Percentiles rank a stretch among this genome's conserved stretches.
Evolutionary conservation across 371 early-diverging fungal genomes (phyloP).

Genomic region (Mortierella sp.): DNA sequence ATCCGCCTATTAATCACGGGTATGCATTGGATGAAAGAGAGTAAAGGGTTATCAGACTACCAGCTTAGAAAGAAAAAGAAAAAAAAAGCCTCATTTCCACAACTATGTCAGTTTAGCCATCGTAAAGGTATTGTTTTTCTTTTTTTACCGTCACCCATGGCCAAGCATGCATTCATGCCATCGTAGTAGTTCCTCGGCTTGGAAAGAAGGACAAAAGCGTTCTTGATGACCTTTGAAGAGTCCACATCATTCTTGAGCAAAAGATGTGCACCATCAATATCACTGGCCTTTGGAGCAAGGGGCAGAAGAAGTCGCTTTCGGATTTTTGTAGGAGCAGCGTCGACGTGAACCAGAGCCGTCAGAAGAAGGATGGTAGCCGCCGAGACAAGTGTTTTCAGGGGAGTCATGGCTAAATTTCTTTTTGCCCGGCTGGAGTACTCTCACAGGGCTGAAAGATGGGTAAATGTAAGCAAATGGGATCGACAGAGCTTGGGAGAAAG

Average conservation of each 20-base stretch:
- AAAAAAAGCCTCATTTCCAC: background rate
- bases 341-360: background rate
- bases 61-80: no score
- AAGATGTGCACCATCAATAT: constrained; percentile 23
- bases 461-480: no score
- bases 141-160: constrained; percentile 29
- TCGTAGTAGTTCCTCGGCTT: constrained; percentile 23
- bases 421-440: no score
- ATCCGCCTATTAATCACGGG: no score
- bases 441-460: no score
- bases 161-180: constrained; percentile 20
- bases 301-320: constrained; percentile 11
- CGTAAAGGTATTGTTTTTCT: background rate
- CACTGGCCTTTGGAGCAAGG: constrained; percentile 20
- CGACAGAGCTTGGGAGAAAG: no score
- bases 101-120: background rate
- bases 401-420: no score
- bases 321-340: background rate
- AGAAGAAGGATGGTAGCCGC: background rate
- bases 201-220: constrained; percentile 27
- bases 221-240: constrained; percentile 11
- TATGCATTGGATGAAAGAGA: no score
- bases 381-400: background rate
- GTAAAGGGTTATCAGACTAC: no score
- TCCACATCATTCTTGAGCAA: constrained; percentile 35